phyloP scores from a whole-genome alignment of 805 yeast genomes.

The Hanseniaspora clermontiae region DNA sequence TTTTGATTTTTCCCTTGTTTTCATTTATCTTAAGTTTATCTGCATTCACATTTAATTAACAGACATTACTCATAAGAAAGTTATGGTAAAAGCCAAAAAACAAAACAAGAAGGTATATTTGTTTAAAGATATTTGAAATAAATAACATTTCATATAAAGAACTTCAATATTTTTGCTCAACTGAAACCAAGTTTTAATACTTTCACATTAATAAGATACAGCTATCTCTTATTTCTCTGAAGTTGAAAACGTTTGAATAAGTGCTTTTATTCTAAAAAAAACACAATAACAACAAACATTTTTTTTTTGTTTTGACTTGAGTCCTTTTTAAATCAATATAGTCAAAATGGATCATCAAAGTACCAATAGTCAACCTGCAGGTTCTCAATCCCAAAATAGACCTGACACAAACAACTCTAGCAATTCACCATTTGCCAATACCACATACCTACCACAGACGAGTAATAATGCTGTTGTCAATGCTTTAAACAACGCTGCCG shows the following conservation, averaged over 20 bases:
- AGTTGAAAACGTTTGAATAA: too few relatives aligned
- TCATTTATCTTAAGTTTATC: background rate
- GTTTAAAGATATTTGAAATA: background rate
- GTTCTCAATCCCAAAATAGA: background rate
- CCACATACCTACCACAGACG: background rate
- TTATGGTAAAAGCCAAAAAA: too few relatives aligned
- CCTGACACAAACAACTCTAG: background rate
- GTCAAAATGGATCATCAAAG: background rate
- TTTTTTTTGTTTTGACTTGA: too few relatives aligned
- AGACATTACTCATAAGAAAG: too few relatives aligned
- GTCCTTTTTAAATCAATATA: background rate
- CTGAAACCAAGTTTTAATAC: too few relatives aligned
- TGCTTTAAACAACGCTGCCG: slow-evolving; percentile 13
- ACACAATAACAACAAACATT: too few relatives aligned
- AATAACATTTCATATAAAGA: background rate
- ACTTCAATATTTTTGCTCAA: background rate
- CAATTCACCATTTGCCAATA: background rate
- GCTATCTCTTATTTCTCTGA: too few relatives aligned
- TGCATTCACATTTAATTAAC: too few relatives aligned
- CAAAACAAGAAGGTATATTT: too few relatives aligned
- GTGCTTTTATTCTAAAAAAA: too few relatives aligned
- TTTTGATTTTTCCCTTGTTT: background rate
- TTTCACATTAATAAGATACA: too few relatives aligned
- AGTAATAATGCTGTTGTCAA: slow-evolving; percentile 7
- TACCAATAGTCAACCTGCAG: background rate